Percentiles rank a stretch among this genome's conserved stretches.
These are phyloP conservation scores for Ascochyta clinopodiicola DNA, from an alignment of 2,329 filamentous ascomycete genomes.

Conservation along the genomic window DNA sequence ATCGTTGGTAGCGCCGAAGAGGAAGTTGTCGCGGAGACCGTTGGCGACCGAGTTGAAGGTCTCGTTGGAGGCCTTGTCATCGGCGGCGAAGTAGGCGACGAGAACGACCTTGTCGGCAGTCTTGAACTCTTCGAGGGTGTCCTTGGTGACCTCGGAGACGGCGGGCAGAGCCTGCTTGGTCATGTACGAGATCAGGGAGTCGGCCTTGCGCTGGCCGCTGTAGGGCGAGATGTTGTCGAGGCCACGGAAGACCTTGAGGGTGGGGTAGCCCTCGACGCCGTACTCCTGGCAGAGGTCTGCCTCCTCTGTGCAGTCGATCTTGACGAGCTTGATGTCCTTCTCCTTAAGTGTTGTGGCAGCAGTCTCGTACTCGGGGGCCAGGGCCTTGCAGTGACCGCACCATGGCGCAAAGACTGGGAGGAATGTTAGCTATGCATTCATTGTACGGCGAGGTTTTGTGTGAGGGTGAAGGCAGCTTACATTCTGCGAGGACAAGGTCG, in stretches of 20 bases:
- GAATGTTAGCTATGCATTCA: constrained; percentile 46
- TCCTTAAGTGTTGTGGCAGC: constrained; percentile 84
- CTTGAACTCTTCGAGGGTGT: constrained; percentile 94
- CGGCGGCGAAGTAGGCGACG: constrained; percentile 82
- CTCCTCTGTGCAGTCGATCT: constrained; percentile 96
- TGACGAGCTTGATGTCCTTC: constrained; percentile 83
- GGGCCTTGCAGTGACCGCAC: constrained; percentile 98
- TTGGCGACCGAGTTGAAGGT: constrained; percentile 79
- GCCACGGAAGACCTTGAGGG: constrained; percentile 98
- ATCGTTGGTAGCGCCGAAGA: constrained; percentile 89
- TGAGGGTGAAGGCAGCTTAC: constrained; percentile 61
- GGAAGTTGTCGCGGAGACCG: constrained; percentile 84
- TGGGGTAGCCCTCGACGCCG: constrained; percentile 97
- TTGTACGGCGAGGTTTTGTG: neutral
- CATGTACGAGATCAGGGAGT: constrained; percentile 84
- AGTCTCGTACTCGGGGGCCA: constrained; percentile 90
- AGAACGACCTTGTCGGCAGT: constrained; percentile 95
- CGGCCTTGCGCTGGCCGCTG: constrained; percentile 86
- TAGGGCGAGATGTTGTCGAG: constrained; percentile 82
- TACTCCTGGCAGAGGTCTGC: constrained; percentile 86
- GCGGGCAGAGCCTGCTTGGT: constrained; percentile 95
- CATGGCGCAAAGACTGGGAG: constrained; percentile 85
- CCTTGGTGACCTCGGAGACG: constrained; percentile 81
- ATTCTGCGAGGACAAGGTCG: constrained; percentile 91
- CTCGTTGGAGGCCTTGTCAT: constrained; percentile 84